Percentiles rank a stretch among this genome's conserved stretches.
phyloP scores from a whole-genome alignment of 768 basidiomycete species.

The Mycena galericulata region DNA sequence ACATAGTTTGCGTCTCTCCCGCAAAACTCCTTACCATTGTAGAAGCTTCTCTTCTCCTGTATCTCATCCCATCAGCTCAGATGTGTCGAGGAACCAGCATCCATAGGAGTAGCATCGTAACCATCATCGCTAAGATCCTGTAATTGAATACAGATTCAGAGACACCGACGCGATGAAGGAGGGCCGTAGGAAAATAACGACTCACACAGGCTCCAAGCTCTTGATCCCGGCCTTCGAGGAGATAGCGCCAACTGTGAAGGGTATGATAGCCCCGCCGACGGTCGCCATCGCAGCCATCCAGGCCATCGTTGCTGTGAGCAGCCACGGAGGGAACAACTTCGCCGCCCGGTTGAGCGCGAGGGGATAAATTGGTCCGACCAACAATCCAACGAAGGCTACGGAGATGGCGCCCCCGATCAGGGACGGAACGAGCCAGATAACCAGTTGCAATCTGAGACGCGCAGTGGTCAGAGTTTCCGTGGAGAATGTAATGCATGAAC shows the following conservation, averaged over 20 bases:
- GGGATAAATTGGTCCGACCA: constrained; percentile 82
- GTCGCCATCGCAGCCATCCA: constrained; percentile 79
- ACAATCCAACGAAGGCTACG: constrained; percentile 72
- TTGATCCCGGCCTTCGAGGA: constrained; percentile 71
- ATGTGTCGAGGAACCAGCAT: constrained; percentile 15
- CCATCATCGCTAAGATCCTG: constrained; percentile 26
- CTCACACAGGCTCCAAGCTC: constrained; percentile 73
- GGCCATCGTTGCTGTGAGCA: constrained; percentile 72
- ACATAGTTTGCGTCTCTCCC: too few species aligned
- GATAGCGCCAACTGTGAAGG: constrained; percentile 80
- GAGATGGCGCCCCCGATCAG: constrained; percentile 74
- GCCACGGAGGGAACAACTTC: constrained; percentile 75
- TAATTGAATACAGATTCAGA: background rate
- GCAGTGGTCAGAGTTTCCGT: background rate
- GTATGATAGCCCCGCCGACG: constrained; percentile 76
- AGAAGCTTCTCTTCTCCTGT: too few species aligned
- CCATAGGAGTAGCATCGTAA: constrained; percentile 23
- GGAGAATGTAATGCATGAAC: too few species aligned
- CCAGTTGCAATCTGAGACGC: constrained; percentile 64
- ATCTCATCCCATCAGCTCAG: too few species aligned
- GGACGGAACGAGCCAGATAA: constrained; percentile 79
- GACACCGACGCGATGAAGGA: background rate
- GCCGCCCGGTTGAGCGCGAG: constrained; percentile 78
- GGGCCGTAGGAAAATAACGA: background rate
- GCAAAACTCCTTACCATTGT: too few species aligned